Evolutionary conservation across 306 rosid species (phyloP).

Genomic region (Crotalaria pallida): DNA sequence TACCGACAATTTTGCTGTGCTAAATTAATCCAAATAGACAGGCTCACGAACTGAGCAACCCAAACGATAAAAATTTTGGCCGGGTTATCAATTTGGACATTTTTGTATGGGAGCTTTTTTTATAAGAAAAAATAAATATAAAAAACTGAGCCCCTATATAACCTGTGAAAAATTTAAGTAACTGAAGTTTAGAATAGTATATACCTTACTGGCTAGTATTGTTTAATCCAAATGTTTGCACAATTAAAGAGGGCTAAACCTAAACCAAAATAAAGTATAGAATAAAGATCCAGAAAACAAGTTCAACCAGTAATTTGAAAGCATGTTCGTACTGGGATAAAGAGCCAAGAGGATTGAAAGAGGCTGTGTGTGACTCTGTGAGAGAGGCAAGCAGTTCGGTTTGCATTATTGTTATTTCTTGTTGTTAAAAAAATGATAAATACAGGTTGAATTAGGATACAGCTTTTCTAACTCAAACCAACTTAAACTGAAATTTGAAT

Average conservation of each 20-base stretch:
- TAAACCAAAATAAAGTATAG: background rate
- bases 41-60: background rate
- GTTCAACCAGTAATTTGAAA: background rate
- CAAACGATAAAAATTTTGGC: background rate
- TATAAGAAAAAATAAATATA: background rate
- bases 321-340: background rate
- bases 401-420: background rate
- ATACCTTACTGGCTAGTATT: background rate
- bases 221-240: background rate
- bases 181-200: background rate
- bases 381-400: background rate
- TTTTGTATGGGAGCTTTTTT: background rate
- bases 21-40: background rate
- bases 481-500: background rate
- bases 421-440: background rate
- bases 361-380: background rate
- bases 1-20: background rate
- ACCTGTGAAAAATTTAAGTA: background rate
- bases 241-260: background rate
- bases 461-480: background rate
- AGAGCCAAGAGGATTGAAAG: background rate
- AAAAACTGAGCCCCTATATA: background rate
- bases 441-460: background rate
- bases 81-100: background rate
- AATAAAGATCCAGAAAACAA: background rate